Evolutionary conservation across 2,329 filamentous ascomycete species (phyloP).

Genomic region (Diaporthe amygdali): DNA sequence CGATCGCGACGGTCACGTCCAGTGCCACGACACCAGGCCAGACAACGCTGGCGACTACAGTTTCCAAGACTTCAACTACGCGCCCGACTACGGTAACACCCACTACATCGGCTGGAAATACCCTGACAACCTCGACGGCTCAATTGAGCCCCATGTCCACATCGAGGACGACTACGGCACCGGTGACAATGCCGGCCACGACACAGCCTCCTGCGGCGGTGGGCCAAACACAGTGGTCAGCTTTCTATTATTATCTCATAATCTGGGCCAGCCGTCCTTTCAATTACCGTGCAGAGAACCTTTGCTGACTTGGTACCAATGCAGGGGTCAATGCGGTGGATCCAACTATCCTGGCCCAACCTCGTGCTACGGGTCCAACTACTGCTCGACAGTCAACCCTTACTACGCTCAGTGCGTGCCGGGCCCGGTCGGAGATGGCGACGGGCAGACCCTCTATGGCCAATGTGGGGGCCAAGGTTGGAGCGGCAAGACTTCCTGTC

Average conservation of each 20-base stretch:
- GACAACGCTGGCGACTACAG: not conserved
- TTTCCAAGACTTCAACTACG: not conserved
- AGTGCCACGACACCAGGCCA: not conserved
- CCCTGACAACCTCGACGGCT: not conserved
- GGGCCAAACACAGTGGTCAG: not conserved
- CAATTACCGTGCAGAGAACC: not conserved
- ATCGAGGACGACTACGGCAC: not conserved
- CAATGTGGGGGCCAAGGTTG: not conserved
- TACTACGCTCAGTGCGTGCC: not conserved
- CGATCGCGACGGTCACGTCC: not conserved
- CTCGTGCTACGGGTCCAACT: not conserved
- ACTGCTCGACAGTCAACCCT: not conserved
- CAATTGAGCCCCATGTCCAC: not conserved
- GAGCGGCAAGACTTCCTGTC: not conserved
- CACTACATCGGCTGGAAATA: not conserved
- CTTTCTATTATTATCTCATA: not conserved
- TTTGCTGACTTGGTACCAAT: not conserved
- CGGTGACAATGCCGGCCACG: not conserved
- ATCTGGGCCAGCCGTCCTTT: no score
- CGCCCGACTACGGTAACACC: not conserved
- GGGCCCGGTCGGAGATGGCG: not conserved
- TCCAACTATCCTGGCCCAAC: not conserved
- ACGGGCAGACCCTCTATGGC: not conserved
- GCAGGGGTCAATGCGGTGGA: not conserved
- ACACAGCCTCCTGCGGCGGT: not conserved